Evolutionary conservation across 805 yeast genomes (phyloP), one percentile per base, ranked within the genome.

Genomic region (Pichia insulana): DNA sequence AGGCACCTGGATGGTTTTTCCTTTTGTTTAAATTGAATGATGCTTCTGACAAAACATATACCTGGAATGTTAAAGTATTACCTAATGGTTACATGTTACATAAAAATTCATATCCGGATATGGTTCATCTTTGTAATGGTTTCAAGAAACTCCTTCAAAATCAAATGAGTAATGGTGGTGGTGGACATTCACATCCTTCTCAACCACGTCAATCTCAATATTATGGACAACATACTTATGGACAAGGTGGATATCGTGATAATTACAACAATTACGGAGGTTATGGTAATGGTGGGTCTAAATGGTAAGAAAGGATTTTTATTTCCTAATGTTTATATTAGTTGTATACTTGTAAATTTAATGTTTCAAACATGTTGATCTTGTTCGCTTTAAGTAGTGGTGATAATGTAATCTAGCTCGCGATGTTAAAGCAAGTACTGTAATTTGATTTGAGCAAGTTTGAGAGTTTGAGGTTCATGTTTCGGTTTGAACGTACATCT

Each of bases 1-100:
- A 80, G 54, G 77, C 81, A 34, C 96, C 99, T 2, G 97, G 98
- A n/a, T 86, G 90, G 78, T 88, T 92, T 61, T 70, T 77, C 54
- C 67, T 92, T 45, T 74, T 89, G 63, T 90, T 90, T 71, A 90
- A 90, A 65, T 79, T 88, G 32, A 84, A 74, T 55, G 64, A 59
- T 30, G 78, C 76, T 15, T 70, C 68, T 44, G 76, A 85, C 11
- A 76, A 76, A 38, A 71, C 88, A 30, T 76, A 78, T 54, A 78
- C 86, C 3, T 86, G 97, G 95, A 85, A 86, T 56, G 96, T 92
- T 33, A 83, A 79, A 62, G 86, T 86, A n/a, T 80, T 83, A 41
- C 88, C 92, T 22, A 81, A 80, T 45, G 97, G 97, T 3, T 90
- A 76, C 57, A 79, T 77, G 56, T 68, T 92, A 58, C 80, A 78